These are phyloP conservation scores for Colletotrichum tanaceti DNA, from an alignment of 2,329 filamentous ascomycete genomes.

Conservation along the genomic window DNA sequence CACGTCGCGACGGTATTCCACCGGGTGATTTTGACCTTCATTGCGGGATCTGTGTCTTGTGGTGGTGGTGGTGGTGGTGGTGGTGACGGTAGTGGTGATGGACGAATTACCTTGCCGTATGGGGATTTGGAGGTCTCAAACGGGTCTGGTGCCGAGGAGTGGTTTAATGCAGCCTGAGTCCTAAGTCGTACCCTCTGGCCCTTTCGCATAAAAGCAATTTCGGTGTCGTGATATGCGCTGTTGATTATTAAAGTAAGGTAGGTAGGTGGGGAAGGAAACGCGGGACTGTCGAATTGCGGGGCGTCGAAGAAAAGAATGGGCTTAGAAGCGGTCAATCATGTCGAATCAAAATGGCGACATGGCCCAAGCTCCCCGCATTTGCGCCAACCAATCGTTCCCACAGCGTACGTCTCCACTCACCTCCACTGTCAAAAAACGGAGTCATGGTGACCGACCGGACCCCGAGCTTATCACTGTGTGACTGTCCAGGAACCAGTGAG, in stretches of 20 bases:
- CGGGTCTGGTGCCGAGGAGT: background rate
- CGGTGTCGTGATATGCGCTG: slow-evolving; percentile 11
- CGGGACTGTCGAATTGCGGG: slow-evolving; percentile 15
- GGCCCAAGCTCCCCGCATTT: slow-evolving; percentile 46
- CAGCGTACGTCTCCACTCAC: slow-evolving; percentile 10
- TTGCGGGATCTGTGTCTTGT: slow-evolving; percentile 52
- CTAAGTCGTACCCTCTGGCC: background rate
- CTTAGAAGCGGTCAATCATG: slow-evolving; percentile 27
- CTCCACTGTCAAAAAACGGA: slow-evolving; percentile 16
- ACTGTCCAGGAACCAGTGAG: slow-evolving; percentile 19
- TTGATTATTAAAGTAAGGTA: slow-evolving; percentile 38
- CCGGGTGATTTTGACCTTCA: slow-evolving; percentile 95
- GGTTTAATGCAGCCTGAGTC: background rate
- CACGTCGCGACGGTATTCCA: slow-evolving; percentile 97
- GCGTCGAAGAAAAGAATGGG: background rate
- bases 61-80: background rate
- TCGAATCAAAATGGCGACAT: slow-evolving; percentile 35
- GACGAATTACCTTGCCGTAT: background rate
- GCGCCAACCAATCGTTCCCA: slow-evolving; percentile 26
- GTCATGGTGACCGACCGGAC: slow-evolving; percentile 34
- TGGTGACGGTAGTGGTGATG: too few relatives aligned
- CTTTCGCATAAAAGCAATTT: slow-evolving; percentile 16
- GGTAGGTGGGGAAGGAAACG: slow-evolving; percentile 26
- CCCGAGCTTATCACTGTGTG: slow-evolving; percentile 39
- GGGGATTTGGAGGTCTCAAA: background rate